Base-by-base conservation (phyloP, 2,329 filamentous ascomycete species). In the Sporothrix curviconia region DNA sequence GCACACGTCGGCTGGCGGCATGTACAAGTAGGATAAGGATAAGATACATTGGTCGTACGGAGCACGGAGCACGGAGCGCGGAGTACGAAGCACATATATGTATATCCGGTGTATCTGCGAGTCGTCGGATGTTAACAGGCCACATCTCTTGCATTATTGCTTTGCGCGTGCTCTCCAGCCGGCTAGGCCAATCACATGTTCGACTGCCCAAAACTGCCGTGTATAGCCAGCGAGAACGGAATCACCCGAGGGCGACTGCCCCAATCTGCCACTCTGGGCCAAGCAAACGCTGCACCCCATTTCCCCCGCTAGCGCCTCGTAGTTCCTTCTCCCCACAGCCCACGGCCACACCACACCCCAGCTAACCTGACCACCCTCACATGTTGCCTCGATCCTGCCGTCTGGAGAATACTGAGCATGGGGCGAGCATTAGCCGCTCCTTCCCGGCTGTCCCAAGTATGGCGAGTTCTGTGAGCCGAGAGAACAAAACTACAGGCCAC, bases 141-240 rank as follows among this genome's bases (percentile, higher is more conserved):
- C 9, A 7, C n/a, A 8, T 3, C 22, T 12, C 19, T 19, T 22
- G 14, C 37, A 22, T 53, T 22, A 24, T 42, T 15, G 11, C 30
- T 25, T 52, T 15, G 50, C 17, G 17, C 17, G 34, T 37, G n/a
- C 34, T 34, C 24, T 36, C 14, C 11, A 54, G 17, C 55, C 55
- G 40, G 49, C 40, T 11, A 11, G 39, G 55, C 55, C 55, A 57
- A 57, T 57, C 47, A 57, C 55, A 57, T 57, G 32, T 24, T 7
- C 47, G 19, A 24, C 44, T 37, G 39, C 12, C 12, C 28, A 17
- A 15, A 44, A 25, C 39, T 54, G 25, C 39, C 39, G 51, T 34
- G 25, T 28, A 43, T 24, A 24, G 24, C 51, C 39, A 43, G 24
- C 50, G 12, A 15, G 42, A 40, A 53, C 51, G 51, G 51, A 39